Evolutionary conservation across 176 grass and related monocot species (phyloP).

Genomic region (Oryza coarctata): DNA sequence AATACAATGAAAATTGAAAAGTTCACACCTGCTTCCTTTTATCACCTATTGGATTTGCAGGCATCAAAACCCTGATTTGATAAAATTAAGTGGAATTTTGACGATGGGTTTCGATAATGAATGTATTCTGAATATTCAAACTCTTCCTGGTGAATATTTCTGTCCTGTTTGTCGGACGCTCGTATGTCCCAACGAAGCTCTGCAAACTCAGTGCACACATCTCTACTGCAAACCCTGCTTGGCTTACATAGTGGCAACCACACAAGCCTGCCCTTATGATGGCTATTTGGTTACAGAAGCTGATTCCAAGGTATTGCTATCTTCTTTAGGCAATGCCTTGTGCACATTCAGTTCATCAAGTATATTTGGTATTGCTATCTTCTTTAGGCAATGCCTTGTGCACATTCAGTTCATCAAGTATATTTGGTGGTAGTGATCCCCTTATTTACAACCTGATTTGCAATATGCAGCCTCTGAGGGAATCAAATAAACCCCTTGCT

Average conservation of each 20-base stretch:
- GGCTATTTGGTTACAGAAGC: slow-evolving; percentile 95
- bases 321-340: neutral
- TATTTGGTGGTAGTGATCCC: slow-evolving; percentile 5
- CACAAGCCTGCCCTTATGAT: slow-evolving; percentile 95
- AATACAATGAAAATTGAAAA: neutral
- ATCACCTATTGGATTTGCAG: slow-evolving; percentile 34
- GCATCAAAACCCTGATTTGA: slow-evolving; percentile 21
- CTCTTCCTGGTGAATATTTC: slow-evolving; percentile 98
- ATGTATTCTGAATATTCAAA: slow-evolving; percentile 84
- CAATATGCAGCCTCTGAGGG: slow-evolving; percentile 69
- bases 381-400: neutral
- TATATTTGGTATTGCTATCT: slow-evolving; percentile 44
- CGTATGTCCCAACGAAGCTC: slow-evolving; percentile 78
- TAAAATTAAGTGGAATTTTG: neutral
- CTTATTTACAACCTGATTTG: slow-evolving; percentile 31
- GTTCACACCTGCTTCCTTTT: neutral
- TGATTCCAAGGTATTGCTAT: slow-evolving; percentile 78
- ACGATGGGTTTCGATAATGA: slow-evolving; percentile 96
- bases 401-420: neutral
- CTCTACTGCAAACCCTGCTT: slow-evolving; percentile 99
- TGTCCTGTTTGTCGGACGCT: slow-evolving; percentile 98
- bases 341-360: neutral
- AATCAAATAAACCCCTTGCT: slow-evolving; percentile 74
- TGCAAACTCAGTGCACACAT: slow-evolving; percentile 96
- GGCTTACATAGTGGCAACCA: slow-evolving; percentile 79